Evolutionary conservation across 164 flowering plant species (phyloP).

Genomic region (Tinospora cordifolia): DNA sequence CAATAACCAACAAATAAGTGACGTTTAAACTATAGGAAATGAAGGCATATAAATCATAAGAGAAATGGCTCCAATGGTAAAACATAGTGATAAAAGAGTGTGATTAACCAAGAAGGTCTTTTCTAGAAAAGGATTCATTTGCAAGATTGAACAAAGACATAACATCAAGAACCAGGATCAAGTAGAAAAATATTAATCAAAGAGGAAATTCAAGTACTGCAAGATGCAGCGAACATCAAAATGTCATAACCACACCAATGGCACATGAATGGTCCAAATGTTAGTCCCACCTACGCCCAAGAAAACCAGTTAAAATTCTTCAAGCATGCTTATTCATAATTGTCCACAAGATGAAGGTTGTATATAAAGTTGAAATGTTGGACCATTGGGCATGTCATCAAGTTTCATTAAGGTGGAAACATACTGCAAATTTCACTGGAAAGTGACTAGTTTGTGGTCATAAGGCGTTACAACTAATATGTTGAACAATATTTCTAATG

Average conservation of each 20-base stretch:
- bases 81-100: conserved; percentile 4
- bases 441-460: neutral
- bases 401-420: neutral
- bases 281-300: neutral
- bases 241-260: neutral
- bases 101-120: conserved; percentile 30
- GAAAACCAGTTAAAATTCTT: neutral
- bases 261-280: neutral
- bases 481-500: no score
- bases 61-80: conserved; percentile 10
- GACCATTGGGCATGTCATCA: neutral
- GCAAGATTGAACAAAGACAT: conserved; percentile 31
- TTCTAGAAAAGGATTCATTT: conserved; percentile 24
- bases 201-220: neutral
- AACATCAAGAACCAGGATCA: conserved; percentile 15
- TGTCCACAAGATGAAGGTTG: neutral
- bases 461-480: neutral
- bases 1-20: conserved; percentile 7
- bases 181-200: neutral
- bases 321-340: neutral
- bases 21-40: conserved; percentile 4
- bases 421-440: neutral
- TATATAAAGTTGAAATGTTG: neutral
- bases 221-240: neutral
- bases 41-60: neutral